Evolutionary conservation across 495 filamentous ascomycete species (phyloP), one percentile per base, ranked within the genome.

Genomic region (Penicillium subrubescens): DNA sequence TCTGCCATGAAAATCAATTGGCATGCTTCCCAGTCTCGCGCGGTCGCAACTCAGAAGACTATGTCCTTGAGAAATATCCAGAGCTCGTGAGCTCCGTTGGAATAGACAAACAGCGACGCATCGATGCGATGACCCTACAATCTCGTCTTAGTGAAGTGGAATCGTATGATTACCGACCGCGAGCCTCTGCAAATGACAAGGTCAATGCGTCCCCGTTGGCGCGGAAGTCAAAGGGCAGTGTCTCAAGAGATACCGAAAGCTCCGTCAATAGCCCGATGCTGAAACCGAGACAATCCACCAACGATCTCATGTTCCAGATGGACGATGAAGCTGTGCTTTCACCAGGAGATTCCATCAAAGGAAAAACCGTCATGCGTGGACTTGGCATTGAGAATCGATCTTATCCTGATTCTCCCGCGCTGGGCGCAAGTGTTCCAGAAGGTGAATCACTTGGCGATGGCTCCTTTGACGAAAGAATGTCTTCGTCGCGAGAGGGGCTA

Each of bases 261-360:
- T 75, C 78, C 2, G 79, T 65, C 15, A 69, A 60, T 37, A 86
- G 86, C 59, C 89, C 90, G 3, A 73, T 82, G 37, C 79, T 94
- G n/a, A 84, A 83, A 60, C 80, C 87, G 0, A 91, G 85, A 63
- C 82, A 81, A 23, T 92, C 89, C 0, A 75, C 81, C 2, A 78
- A 80, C n/a, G 93, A 97, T 65, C 80, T 97, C 41, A 95, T 97
- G 80, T 97, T 97, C 70, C 88, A 93, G 63, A 97, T 97, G 92
- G 94, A 97, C 61, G 92, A 94, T n/a, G 93, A 92, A 44, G 81
- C 76, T 48, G 61, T 62, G 14, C 60, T 75, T 43, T 73, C 76
- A 0, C 64, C 73, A 5, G 59, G 58, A n/a, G 63, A 74, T 41
- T 59, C 62, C 1, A 57, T 60, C 11, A 79, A 75, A 69, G 78